These are phyloP conservation scores for Magnolia kwangsiensis DNA, from an alignment of 164 flowering plant genomes.

Conservation along the genomic window DNA sequence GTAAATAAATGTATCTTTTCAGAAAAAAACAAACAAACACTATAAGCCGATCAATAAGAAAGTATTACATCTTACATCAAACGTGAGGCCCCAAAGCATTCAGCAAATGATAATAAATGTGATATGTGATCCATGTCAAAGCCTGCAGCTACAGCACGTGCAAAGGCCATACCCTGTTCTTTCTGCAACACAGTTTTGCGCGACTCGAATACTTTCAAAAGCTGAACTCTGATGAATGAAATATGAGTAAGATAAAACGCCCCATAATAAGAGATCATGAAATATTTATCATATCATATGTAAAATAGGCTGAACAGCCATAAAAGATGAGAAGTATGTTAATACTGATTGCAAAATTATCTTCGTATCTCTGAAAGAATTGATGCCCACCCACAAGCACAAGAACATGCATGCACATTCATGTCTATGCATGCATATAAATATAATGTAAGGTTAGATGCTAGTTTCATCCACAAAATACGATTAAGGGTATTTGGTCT, in stretches of 20 bases:
- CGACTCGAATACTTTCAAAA: slow-evolving; percentile 78
- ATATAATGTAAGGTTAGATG: not conserved
- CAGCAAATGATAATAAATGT: slow-evolving; percentile 71
- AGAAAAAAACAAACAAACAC: too few relatives aligned
- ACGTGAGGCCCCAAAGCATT: slow-evolving; percentile 89
- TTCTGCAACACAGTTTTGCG: slow-evolving; percentile 75
- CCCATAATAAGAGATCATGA: not conserved
- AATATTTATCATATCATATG: not conserved
- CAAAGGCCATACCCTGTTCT: slow-evolving; percentile 99
- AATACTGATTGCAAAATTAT: not conserved
- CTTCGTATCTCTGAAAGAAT: not conserved
- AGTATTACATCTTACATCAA: slow-evolving; percentile 53
- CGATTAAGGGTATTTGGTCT: not conserved
- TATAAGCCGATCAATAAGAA: not conserved
- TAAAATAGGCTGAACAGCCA: not conserved
- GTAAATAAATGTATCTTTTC: not conserved
- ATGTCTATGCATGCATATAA: not conserved
- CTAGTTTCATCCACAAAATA: too few relatives aligned
- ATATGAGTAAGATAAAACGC: not conserved
- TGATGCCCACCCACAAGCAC: not conserved
- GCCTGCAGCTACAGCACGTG: slow-evolving; percentile 96
- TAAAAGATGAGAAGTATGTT: slow-evolving; percentile 3
- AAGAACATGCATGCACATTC: not conserved
- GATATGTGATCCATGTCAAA: slow-evolving; percentile 81
- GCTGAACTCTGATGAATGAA: slow-evolving; percentile 63